Base-by-base conservation (phyloP, 257 asterid genomes). In the Nicotiana tabacum region DNA sequence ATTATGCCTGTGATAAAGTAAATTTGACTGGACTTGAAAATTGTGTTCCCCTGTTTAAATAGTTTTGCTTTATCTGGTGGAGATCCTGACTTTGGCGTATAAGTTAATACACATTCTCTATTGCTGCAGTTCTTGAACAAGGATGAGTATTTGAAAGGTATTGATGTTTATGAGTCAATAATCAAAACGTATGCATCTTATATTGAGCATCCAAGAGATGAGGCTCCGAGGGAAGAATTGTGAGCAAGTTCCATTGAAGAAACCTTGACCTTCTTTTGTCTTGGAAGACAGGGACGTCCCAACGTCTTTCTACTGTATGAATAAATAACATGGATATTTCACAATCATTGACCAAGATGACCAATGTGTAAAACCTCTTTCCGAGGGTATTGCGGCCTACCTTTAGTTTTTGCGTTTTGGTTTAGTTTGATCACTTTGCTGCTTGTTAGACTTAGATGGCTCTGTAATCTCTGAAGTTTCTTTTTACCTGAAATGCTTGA, bases 141-240 rank as follows among this genome's bases (percentile, higher is more conserved):
- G 95, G 91, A 94, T 35, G 98, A 92, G 85, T 95, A 95, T 87
- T 85, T 95, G 88, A 89, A 87, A 87, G 99, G 99, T 83, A 91
- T 95, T 33, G 87, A 85, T 72, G 80, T 92, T 69, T 95, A 95
- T 33, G 93, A 83, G 88, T 91, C 97, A 29, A 90, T 95, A 81
- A 92, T 95, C 87, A 91, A 90, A 87, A 90, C 92, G 13, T 95
- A 87, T 81, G 90, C 97, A 46, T 91, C 98, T 51, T 92, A 91
- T 84, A 90, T 46, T 15, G 89, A 85, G 9, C 85, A 90, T 39
- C 66, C 29, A 4, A 85, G 85, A 65, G 94, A 89, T 66, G 91
- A 87, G 11, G 90, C 84, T 72, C 88, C 92, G 12, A 91, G 90
- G 85, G 95, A 77, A 5, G 99, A 94, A 88, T 81, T 95, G 88